Percentiles rank a stretch among this genome's conserved stretches.
Conservation (phyloP, 2,329 filamentous ascomycete species). For the Aspergillus floridensis region DNA sequence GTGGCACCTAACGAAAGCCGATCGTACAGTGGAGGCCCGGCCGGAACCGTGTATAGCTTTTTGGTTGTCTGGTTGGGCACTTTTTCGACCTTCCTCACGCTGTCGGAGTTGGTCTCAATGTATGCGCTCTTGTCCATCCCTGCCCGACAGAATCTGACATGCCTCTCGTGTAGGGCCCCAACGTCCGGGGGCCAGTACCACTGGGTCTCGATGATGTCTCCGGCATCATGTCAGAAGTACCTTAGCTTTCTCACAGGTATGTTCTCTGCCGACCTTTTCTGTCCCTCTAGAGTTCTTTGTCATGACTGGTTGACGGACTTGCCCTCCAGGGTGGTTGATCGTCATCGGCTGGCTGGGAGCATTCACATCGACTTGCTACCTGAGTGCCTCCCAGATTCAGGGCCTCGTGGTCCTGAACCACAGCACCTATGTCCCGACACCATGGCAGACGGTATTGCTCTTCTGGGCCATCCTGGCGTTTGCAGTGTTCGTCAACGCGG, state of each 20-base stretch:
- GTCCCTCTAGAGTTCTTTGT: not conserved
- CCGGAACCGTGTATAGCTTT: conserved; percentile 2
- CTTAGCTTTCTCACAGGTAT: conserved; percentile 1
- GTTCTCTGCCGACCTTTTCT: not conserved
- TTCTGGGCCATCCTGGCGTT: conserved; percentile 3
- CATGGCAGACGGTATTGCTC: not conserved
- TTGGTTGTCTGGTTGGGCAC: conserved; percentile 3
- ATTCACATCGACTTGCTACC: conserved; percentile 1
- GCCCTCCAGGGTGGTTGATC: not conserved
- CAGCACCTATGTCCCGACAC: not conserved
- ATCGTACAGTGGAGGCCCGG: conserved; percentile 1
- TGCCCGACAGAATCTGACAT: not conserved
- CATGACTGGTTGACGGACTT: not conserved
- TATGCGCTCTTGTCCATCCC: not conserved
- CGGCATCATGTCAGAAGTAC: not conserved
- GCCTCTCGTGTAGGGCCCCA: not conserved
- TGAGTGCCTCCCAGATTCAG: conserved; percentile 1
- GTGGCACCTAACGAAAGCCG: not conserved
- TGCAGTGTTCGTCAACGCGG: conserved; percentile 1
- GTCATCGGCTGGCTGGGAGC: conserved; percentile 4
- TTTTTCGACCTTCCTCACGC: not conserved
- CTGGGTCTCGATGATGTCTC: conserved; percentile 5
- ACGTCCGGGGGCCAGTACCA: conserved; percentile 2
- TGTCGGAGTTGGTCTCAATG: conserved; percentile 4
- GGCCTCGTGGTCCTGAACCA: conserved; percentile 2